Base-by-base conservation (phyloP, 306 rosid species). In the Fragaria ananassa region DNA sequence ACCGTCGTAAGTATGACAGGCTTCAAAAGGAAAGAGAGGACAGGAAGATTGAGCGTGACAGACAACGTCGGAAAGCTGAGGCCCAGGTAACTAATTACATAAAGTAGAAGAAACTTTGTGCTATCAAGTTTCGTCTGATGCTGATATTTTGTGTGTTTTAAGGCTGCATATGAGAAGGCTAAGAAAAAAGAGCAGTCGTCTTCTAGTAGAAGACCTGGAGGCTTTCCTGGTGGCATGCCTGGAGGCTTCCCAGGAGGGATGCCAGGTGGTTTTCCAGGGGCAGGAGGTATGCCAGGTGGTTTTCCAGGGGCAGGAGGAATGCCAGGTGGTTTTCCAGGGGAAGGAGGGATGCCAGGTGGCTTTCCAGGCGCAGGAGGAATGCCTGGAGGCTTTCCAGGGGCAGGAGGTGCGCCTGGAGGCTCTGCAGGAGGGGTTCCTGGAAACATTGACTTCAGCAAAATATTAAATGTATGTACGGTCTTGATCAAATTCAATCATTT, bases 91-190 rank as follows among this genome's bases (percentile, higher is more conserved):
- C 62, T 75, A 65, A 41, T 79, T 44, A 77, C 53, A 70, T 50
- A 71, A 53, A 64, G 51, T 47, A 53, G 57, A 54, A 15, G 34
- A 51, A 57, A 53, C 7, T 35, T 10, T 65, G 17, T 77, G 21
- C 41, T 17, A 9, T 65, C 34, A 29, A 44, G 47, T 80, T 66
- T 45, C 31, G 54, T 17, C 51, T 64, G 67, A 76, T 75, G 74
- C 71, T 56, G 56, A 75, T 74, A 69, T 79, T 62, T 71, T 57
- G 17, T 81, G 27, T 58, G 10, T 80, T 73, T 42, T 81, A 49
- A 93, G 98, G 98, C 96, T 82, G 98, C 88, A 13, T 93, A 93
- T 80, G 98, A 93, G 85, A 89, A 88, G 86, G 90, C 98, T 50
- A 93, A 93, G 86, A 89, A 89, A 85, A 79, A 87, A 78, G 96